Percentiles rank a stretch among this genome's conserved stretches.
Evolutionary conservation across 2,329 filamentous ascomycete genomes (phyloP).

Genomic region (Hawksworthiomyces lignivorus): DNA sequence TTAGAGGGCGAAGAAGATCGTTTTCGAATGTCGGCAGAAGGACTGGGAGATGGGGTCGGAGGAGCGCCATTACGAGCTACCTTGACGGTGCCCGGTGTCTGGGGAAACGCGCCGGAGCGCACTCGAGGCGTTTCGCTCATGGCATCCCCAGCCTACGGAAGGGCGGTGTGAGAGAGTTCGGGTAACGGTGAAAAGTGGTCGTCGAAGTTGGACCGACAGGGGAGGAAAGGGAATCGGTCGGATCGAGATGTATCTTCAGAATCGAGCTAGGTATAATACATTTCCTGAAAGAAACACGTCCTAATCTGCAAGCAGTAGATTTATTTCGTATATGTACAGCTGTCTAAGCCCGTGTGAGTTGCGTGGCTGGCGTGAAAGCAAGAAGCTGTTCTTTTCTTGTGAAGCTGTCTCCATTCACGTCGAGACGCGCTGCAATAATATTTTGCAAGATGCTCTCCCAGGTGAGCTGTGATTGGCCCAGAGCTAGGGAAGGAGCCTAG

Average conservation of each 20-base stretch:
- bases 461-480: conserved; percentile 4
- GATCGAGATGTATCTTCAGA: too few relatives aligned
- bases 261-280: too few relatives aligned
- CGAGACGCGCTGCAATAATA: conserved; percentile 12
- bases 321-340: too few relatives aligned
- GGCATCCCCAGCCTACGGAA: conserved; percentile 12
- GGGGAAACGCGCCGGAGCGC: conserved; percentile 20
- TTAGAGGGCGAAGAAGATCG: neutral
- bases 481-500: neutral
- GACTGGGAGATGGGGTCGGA: conserved; percentile 17
- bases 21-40: conserved; percentile 4
- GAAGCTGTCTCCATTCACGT: conserved; percentile 8
- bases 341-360: too few relatives aligned
- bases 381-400: neutral
- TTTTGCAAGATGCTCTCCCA: conserved; percentile 2
- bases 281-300: too few relatives aligned
- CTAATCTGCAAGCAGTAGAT: too few relatives aligned
- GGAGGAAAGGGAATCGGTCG: too few relatives aligned
- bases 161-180: neutral
- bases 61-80: conserved; percentile 12
- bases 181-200: too few relatives aligned
- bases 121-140: conserved; percentile 20
- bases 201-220: too few relatives aligned
- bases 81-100: conserved; percentile 15
- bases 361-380: too few relatives aligned